Percentiles rank a stretch among this genome's conserved stretches.
Conservation (phyloP, 768 basidiomycete species). For the Mycena filopes region DNA sequence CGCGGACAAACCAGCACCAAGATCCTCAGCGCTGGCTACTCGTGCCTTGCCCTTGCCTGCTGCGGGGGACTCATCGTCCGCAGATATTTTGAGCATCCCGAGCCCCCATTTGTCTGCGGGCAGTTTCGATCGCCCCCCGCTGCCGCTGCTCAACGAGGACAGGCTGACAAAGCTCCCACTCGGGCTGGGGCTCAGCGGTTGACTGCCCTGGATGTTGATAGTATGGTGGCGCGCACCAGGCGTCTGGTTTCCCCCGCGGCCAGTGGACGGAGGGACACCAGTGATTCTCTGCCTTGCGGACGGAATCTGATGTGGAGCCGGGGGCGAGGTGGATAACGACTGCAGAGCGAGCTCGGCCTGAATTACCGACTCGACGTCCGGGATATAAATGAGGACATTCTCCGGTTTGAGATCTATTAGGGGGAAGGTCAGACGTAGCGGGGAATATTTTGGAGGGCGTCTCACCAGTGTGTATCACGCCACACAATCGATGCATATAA, state of each 20-base stretch:
- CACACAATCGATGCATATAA: conserved; percentile 97
- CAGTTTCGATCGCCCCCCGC: conserved; percentile 12
- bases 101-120: conserved; percentile 87
- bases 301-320: conserved; percentile 32
- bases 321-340: conserved; percentile 43
- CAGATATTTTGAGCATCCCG: conserved; percentile 91
- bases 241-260: conserved; percentile 95
- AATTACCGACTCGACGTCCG: conserved; percentile 95
- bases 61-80: conserved; percentile 39
- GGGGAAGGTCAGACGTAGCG: conserved; percentile 21
- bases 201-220: conserved; percentile 82
- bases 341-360: conserved; percentile 73
- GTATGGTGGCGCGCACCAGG: conserved; percentile 66
- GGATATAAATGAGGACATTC: conserved; percentile 96
- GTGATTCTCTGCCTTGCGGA: conserved; percentile 63
- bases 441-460: background rate
- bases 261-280: conserved; percentile 92
- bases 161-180: conserved; percentile 61
- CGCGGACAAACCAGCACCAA: conserved; percentile 16
- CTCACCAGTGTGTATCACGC: conserved; percentile 93
- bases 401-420: conserved; percentile 91
- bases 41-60: conserved; percentile 42
- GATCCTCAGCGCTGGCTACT: conserved; percentile 1
- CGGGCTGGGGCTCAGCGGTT: conserved; percentile 65
- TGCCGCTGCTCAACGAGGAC: conserved; percentile 17